Conservation (phyloP, 2,329 filamentous ascomycete genomes). For the Fusarium brevicatenulatum region DNA sequence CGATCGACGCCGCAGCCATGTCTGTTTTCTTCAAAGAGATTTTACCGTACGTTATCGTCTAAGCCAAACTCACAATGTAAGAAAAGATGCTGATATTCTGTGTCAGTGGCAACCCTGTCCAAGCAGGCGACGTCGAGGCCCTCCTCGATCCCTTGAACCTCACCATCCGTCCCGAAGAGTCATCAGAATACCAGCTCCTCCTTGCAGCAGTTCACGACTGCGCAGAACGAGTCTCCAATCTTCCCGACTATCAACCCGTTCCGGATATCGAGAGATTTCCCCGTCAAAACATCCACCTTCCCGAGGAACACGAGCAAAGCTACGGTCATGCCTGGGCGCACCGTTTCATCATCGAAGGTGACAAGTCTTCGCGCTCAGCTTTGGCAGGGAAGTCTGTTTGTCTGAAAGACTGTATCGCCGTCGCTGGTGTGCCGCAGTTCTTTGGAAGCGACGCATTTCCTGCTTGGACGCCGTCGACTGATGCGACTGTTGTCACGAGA, state of each 20-base stretch:
- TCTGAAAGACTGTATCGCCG: conserved; percentile 65
- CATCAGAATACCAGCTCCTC: conserved; percentile 57
- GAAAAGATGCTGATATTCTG: not conserved
- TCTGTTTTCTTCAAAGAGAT: conserved; percentile 55
- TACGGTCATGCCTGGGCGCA: conserved; percentile 63
- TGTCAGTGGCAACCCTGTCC: conserved; percentile 53
- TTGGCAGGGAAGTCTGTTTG: conserved; percentile 56
- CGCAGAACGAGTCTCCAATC: conserved; percentile 54
- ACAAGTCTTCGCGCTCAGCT: conserved; percentile 39
- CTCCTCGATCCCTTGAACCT: conserved; percentile 52
- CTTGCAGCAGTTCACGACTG: conserved; percentile 63
- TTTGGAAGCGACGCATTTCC: conserved; percentile 61
- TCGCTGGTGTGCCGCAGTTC: conserved; percentile 64
- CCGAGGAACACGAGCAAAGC: conserved; percentile 51
- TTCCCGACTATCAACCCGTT: conserved; percentile 59
- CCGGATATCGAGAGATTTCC: conserved; percentile 56
- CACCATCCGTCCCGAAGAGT: conserved; percentile 49
- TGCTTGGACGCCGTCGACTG: conserved; percentile 61
- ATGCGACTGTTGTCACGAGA: conserved; percentile 64
- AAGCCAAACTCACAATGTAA: too few relatives aligned
- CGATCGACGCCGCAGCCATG: conserved; percentile 39
- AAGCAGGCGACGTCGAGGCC: conserved; percentile 51
- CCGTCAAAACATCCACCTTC: conserved; percentile 55
- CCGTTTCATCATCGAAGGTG: conserved; percentile 55
- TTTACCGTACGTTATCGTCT: conserved; percentile 37